phyloP scores from a whole-genome alignment of 805 yeast species.

The Nakazawaea molendinolei region DNA sequence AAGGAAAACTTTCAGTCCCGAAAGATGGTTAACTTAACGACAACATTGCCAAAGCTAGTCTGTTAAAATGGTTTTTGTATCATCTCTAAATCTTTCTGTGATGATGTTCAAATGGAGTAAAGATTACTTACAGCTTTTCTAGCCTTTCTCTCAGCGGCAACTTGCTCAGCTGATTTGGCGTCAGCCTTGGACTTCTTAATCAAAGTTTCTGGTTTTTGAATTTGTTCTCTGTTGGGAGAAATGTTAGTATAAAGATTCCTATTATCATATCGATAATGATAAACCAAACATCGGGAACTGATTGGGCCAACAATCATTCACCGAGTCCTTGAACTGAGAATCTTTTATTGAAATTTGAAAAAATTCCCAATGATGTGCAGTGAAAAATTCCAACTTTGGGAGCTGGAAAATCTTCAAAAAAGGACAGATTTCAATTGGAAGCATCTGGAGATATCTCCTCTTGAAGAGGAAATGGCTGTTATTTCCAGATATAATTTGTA shows the following conservation, averaged over 20 bases:
- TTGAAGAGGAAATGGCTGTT: conserved; percentile 5
- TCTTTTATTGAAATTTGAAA: conserved; percentile 3
- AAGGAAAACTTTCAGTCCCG: conserved; percentile 56
- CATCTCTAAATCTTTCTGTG: conserved; percentile 28
- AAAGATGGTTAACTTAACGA: conserved; percentile 77
- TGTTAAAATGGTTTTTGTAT: conserved; percentile 38
- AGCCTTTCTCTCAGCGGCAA: conserved; percentile 74
- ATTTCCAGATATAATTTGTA: conserved; percentile 7
- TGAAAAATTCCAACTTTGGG: too few relatives aligned
- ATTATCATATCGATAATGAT: neutral
- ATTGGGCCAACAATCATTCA: conserved; percentile 13
- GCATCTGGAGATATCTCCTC: conserved; percentile 6
- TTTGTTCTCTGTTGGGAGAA: conserved; percentile 17
- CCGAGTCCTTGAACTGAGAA: neutral
- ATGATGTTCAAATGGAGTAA: neutral
- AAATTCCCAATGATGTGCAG: too few relatives aligned
- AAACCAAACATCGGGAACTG: conserved; percentile 6
- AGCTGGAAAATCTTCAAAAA: conserved; percentile 10
- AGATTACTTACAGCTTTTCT: conserved; percentile 70
- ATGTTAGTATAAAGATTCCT: conserved; percentile 2
- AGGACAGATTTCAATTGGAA: conserved; percentile 8
- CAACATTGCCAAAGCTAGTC: conserved; percentile 73
- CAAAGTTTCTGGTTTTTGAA: conserved; percentile 74
- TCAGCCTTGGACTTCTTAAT: conserved; percentile 76
- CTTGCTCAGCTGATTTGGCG: conserved; percentile 69